Percentiles rank a stretch among this genome's conserved stretches.
phyloP scores from a whole-genome alignment of 2,329 filamentous ascomycete species.

The Anthostomella pinea region DNA sequence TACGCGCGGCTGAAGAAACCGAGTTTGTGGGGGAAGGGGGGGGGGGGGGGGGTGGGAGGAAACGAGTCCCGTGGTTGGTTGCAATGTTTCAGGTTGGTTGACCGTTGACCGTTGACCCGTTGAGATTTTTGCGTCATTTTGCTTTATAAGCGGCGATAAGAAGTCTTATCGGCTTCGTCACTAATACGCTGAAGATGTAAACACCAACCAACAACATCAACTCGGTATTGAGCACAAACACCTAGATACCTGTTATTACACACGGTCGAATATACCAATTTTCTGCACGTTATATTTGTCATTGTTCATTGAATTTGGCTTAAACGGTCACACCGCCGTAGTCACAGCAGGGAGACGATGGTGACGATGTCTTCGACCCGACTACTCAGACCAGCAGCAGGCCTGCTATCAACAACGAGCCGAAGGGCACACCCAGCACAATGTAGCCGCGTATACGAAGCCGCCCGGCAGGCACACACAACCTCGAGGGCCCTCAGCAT shows the following conservation, averaged over 20 bases:
- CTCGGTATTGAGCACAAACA: too few species aligned
- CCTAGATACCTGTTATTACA: too few species aligned
- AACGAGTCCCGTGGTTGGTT: constrained; percentile 2
- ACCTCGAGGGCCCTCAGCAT: constrained; percentile 24
- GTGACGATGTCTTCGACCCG: constrained; percentile 23
- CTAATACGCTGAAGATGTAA: too few species aligned
- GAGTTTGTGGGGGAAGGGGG: not conserved
- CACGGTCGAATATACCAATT: too few species aligned
- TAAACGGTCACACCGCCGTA: too few species aligned
- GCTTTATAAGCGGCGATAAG: too few species aligned
- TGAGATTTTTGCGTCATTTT: too few species aligned
- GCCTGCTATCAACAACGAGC: constrained; percentile 24
- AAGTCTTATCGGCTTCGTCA: too few species aligned
- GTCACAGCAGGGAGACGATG: not conserved
- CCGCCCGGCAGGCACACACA: constrained; percentile 30
- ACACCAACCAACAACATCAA: too few species aligned
- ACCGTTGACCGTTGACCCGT: too few species aligned
- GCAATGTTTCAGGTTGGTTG: not conserved
- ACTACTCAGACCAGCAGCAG: constrained; percentile 26
- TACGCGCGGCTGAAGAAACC: not conserved
- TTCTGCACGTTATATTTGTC: too few species aligned
- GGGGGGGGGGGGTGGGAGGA: constrained; percentile 6
- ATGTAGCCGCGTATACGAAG: constrained; percentile 20
- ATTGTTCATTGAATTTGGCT: too few species aligned
- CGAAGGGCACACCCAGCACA: constrained; percentile 18